Evolutionary conservation across 1,284 basidiomycete species (phyloP), one percentile per base, ranked within the genome.

Genomic region (Cutaneotrichosporon cavernicola): DNA sequence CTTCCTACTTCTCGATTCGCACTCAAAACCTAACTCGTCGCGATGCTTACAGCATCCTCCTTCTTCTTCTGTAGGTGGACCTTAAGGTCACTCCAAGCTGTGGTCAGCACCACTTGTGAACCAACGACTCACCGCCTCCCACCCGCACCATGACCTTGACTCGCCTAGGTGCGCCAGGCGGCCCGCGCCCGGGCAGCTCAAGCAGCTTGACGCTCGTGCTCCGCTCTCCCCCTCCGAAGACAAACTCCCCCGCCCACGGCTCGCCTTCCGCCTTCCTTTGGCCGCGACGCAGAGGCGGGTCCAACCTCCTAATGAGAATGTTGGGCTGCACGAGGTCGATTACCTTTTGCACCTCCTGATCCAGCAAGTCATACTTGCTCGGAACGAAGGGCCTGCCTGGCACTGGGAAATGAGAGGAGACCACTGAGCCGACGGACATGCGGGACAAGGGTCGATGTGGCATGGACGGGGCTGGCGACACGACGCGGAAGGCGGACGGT

Each of bases 191-290:
- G 5, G 56, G 21, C 13, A 76, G 49, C 53, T 72, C 73, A 14
- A 80, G 51, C 63, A 79, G 51, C 64, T 77, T 77, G 31, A 77
- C 76, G 1, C 64, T 57, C 18, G 61, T 71, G 2, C 64, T 64
- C 30, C 65, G 69, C 56, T 75, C 69, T 1, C 76, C 76, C 1
- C 70, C 72, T 0, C 75, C 76, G 60, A 81, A 80, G 3, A 77
- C 65, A 59, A 70, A 81, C 67, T 78, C 74, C 5, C 77, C 79
- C 32, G 75, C 77, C 77, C 79, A 81, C 57, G 75, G 70, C 31
- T 77, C 75, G 10, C 70, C 69, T 4, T 77, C 74, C 10, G 59
- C 62, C 63, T 65, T 69, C 38, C 73, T 56, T 64, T 80, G 78
- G n/a, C 76, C 76, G 32, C 69, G 66, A 30, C 72, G 70, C 57